Base-by-base conservation (phyloP, 305 asterid species). In the Rubia peregrina region DNA sequence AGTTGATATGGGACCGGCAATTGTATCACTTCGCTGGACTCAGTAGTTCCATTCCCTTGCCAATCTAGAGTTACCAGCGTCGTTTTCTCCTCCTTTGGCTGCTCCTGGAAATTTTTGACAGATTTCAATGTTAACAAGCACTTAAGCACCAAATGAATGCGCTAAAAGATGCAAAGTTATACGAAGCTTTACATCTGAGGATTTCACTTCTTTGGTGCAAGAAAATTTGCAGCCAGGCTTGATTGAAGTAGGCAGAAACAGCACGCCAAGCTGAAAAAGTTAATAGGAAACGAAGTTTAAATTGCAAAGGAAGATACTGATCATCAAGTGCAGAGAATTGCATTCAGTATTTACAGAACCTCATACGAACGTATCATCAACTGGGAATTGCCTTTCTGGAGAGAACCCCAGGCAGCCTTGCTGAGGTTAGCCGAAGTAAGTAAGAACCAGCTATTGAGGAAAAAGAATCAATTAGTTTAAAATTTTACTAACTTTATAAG, bases 341-440 rank as follows among this genome's bases (percentile, higher is more conserved):
- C 22, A 42, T 21, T 33, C 9, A 43, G 8, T 10, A 30, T 26
- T 36, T 21, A 4, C n/a, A 14, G 12, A 42, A 90, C 98, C 97
- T 93, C 98, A n/a, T 93, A 91, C 0, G 97, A 93, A 72, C 97
- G 97, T 76, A 94, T 91, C 98, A 94, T 94, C 80, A 94, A 78
- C 82, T 94, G 97, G 73, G 97, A 90, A 81, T 88, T 90, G 81
- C 87, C 90, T 75, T 94, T 94, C 82, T 94, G 98, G 73, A 94
- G 95, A 77, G 90, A 85, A 61, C 98, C 98, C 97, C 98, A 94
- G n/a, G 98, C 98, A 78, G 98, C 98, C 85, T 94, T 94, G 89
- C 98, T 94, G 83, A 94, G 96, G 85, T 94, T 94, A 53, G 98
- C 38, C 41, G 98, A 94, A 66, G 98, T 91, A 71, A 94, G 96